Evolutionary conservation across 257 asterid species (phyloP), one percentile per base, ranked within the genome.

Genomic region (Lithospermum erythrorhizon): DNA sequence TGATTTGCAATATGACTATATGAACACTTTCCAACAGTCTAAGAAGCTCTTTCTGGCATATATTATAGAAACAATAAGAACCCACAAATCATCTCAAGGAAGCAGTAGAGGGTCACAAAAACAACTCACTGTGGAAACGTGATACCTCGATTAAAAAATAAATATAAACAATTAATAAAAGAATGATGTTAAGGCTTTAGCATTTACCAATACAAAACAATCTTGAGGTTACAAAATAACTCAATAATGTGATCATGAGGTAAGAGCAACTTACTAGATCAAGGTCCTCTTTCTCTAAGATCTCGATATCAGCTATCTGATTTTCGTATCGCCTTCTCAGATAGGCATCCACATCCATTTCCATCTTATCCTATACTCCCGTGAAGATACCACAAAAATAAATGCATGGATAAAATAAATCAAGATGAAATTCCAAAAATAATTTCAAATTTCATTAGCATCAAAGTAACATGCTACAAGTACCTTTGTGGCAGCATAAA

Each of bases 401-500:
- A 66, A 54, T 18, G 48, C 52, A 54, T 6, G 21, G 30, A 20
- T 53, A 25, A 45, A 21, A 5, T 37, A 48, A n/a, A n/a, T 20
- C 22, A 37, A 23, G 14, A 11, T 61, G 14, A 3, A 23, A 22
- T 18, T 52, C 29, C 32, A 35, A 35, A 6, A 27, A 27, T 7
- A 27, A 3, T 27, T 27, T 2, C 37, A 47, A 52, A 60, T 14
- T 11, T 45, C 57, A 51, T 19, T 9, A 54, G 19, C 15, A 62
- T 35, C 25, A 53, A 23, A 35, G 20, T 23, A 48, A 35, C 1
- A 13, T 9, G 5, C 18, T 11, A 55, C 6, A 25, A 77, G 63
- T 61, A 86, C 98, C 96, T 93, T 93, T 48, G 96, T 84, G 69
- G 97, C 90, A 29, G 84, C 94, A 68, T 89, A 93, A 79, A 93